Evolutionary conservation across 331 rosid species (phyloP).

Genomic region (Prunus yedoensis): DNA sequence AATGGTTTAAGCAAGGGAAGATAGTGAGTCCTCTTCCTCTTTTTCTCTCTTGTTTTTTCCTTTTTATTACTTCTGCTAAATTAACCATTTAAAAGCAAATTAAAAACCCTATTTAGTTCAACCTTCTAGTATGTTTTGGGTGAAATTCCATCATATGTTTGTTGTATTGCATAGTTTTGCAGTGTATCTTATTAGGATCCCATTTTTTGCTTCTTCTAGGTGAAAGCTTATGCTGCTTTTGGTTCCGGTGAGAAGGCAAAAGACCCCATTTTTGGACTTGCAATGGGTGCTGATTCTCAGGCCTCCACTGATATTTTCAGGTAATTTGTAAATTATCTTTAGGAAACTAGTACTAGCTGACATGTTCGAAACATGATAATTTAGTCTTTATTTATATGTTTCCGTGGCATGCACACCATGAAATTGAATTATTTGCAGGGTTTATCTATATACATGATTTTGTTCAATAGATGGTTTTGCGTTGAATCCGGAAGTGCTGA

Average conservation of each 20-base stretch:
- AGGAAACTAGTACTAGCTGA: background rate
- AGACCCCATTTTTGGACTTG: conserved; percentile 85
- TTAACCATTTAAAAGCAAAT: background rate
- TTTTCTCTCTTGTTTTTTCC: background rate
- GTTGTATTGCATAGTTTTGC: background rate
- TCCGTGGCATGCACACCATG: conserved; percentile 27
- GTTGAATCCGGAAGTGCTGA: conserved; percentile 76
- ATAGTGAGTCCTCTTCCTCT: conserved; percentile 33
- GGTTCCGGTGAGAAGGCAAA: conserved; percentile 78
- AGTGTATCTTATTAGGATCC: background rate
- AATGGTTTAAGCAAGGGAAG: conserved; percentile 88
- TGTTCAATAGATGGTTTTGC: conserved; percentile 89
- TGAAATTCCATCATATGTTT: background rate
- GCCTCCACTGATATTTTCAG: conserved; percentile 62
- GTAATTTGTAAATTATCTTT: conserved; percentile 26
- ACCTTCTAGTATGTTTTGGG: background rate
- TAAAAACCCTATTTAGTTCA: background rate
- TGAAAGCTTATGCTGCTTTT: conserved; percentile 57
- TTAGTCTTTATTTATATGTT: conserved; percentile 10
- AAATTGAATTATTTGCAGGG: conserved; percentile 45
- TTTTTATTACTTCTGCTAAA: background rate
- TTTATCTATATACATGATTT: conserved; percentile 51
- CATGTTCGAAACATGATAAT: background rate
- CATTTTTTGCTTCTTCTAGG: conserved; percentile 29
- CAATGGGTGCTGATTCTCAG: conserved; percentile 76